Percentiles rank a stretch among this genome's conserved stretches.
phyloP scores from a whole-genome alignment of 2,329 filamentous ascomycete species.

The Fusarium sp. region DNA sequence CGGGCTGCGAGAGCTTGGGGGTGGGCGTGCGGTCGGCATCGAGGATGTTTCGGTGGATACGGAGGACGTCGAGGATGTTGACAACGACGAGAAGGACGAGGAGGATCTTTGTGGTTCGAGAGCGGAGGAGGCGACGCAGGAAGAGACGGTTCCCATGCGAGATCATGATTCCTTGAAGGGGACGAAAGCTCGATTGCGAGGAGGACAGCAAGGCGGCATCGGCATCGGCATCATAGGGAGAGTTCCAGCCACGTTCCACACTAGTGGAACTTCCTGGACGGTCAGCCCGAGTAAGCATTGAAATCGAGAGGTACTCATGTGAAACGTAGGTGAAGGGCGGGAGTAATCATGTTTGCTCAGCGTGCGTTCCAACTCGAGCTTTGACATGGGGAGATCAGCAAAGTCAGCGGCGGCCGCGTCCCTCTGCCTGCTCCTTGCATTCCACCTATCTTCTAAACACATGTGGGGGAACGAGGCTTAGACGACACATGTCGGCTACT shows the following conservation, averaged over 20 bases:
- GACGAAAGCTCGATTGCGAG: conserved; percentile 19
- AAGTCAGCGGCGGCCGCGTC: not conserved
- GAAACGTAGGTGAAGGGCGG: not conserved
- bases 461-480: not conserved
- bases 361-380: not conserved
- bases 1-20: conserved; percentile 43
- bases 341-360: conserved; percentile 1
- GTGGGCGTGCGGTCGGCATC: conserved; percentile 41
- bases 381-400: not conserved
- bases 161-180: conserved; percentile 44
- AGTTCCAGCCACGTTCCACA: conserved; percentile 2
- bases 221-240: conserved; percentile 26
- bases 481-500: not conserved
- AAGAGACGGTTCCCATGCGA: conserved; percentile 48
- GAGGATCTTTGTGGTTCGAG: conserved; percentile 50
- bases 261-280: not conserved
- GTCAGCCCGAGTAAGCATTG: not conserved
- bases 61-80: conserved; percentile 55
- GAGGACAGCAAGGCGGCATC: conserved; percentile 37
- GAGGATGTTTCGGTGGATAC: conserved; percentile 51
- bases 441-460: not conserved
- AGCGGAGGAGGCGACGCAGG: conserved; percentile 54
- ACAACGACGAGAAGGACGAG: conserved; percentile 51
- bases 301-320: conserved; percentile 1
- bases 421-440: not conserved